phyloP scores from a whole-genome alignment of 306 rosid genomes.

The Cucumis hystrix region DNA sequence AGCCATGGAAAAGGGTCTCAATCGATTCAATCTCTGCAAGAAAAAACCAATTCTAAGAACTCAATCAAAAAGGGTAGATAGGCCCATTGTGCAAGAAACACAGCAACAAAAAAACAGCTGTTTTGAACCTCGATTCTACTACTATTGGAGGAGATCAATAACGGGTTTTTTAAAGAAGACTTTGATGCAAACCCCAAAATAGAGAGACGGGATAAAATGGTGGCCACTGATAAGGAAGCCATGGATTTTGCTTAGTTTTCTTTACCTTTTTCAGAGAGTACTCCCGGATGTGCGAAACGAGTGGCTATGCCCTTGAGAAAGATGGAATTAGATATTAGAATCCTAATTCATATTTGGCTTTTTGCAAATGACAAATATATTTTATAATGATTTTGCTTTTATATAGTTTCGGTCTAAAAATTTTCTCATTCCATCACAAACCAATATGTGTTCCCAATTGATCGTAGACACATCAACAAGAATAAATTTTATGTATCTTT shows the following conservation, averaged over 20 bases:
- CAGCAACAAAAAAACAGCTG: not conserved
- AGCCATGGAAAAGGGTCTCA: conserved; percentile 65
- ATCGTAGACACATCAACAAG: too few species aligned
- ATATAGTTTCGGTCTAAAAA: too few species aligned
- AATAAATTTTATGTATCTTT: too few species aligned
- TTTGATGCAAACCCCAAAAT: conserved; percentile 25
- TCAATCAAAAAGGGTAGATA: not conserved
- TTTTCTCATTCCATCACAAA: too few species aligned
- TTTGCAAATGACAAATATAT: too few species aligned
- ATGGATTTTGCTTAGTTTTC: conserved; percentile 12
- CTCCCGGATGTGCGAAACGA: not conserved
- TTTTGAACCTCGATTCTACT: conserved; percentile 30
- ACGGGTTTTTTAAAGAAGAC: conserved; percentile 19
- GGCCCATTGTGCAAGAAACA: not conserved
- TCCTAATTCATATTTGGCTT: too few species aligned
- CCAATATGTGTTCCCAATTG: too few species aligned
- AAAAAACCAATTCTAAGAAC: not conserved
- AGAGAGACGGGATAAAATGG: conserved; percentile 26
- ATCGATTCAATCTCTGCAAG: conserved; percentile 30
- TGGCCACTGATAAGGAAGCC: conserved; percentile 26
- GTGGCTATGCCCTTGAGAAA: too few species aligned
- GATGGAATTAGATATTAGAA: not conserved
- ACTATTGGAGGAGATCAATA: conserved; percentile 6
- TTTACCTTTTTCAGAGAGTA: not conserved
- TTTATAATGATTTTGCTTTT: too few species aligned